Evolutionary conservation across 768 basidiomycete species (phyloP).

Genomic region (Daedaleopsis nitida): DNA sequence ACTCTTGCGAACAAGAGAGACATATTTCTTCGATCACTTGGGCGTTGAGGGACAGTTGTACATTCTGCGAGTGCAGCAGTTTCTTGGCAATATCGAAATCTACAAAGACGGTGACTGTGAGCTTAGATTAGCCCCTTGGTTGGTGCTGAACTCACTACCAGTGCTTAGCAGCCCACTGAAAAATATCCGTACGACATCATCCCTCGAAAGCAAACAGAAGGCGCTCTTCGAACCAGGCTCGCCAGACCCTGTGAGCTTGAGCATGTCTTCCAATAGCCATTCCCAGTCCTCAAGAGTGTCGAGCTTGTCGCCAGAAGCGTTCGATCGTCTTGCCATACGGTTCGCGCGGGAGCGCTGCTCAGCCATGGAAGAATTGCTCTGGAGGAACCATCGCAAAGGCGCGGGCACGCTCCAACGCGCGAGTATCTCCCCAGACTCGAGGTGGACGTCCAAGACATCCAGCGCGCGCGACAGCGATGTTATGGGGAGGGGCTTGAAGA

Average conservation of each 20-base stretch:
- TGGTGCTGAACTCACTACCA: slow-evolving; percentile 70
- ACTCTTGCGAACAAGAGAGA: slow-evolving; percentile 78
- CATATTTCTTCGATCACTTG: slow-evolving; percentile 74
- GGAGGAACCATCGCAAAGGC: slow-evolving; percentile 88
- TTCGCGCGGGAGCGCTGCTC: slow-evolving; percentile 88
- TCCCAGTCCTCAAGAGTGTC: slow-evolving; percentile 79
- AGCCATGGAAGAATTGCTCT: slow-evolving; percentile 60
- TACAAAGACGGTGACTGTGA: slow-evolving; percentile 29
- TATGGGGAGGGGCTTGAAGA: slow-evolving; percentile 80
- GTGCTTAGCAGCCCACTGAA: slow-evolving; percentile 83
- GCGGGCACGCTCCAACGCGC: slow-evolving; percentile 85
- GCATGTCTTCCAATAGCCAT: slow-evolving; percentile 88
- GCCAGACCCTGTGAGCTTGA: slow-evolving; percentile 68
- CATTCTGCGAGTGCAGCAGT: slow-evolving; percentile 52
- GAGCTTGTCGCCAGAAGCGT: slow-evolving; percentile 53
- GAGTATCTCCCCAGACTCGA: slow-evolving; percentile 92
- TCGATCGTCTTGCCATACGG: slow-evolving; percentile 75
- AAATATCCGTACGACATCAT: slow-evolving; percentile 82
- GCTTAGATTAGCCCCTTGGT: not conserved
- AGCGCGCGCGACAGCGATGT: slow-evolving; percentile 78
- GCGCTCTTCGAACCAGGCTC: slow-evolving; percentile 71
- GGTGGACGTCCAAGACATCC: slow-evolving; percentile 91
- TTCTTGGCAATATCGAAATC: slow-evolving; percentile 69
- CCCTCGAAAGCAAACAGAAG: slow-evolving; percentile 70
- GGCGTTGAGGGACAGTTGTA: slow-evolving; percentile 49